These are phyloP conservation scores for Citrus sinensis DNA, from an alignment of 345 rosid species.

Conservation along the genomic window DNA sequence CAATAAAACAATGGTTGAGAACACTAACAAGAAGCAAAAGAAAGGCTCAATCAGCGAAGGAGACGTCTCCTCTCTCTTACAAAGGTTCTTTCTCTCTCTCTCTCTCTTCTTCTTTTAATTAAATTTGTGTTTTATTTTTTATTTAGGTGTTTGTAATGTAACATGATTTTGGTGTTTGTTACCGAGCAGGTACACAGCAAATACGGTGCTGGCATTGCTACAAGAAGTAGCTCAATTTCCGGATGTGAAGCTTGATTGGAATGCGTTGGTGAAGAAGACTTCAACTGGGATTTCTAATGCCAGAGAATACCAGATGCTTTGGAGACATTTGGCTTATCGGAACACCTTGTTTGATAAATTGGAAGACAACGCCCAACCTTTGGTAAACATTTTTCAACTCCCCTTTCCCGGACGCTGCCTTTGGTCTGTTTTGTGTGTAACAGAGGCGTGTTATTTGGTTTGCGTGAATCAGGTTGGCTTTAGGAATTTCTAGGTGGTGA, in stretches of 20 bases:
- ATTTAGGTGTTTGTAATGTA: not conserved
- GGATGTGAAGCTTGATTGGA: constrained; percentile 56
- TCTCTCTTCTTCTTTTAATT: not conserved
- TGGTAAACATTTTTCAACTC: constrained; percentile 34
- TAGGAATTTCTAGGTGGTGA: not conserved
- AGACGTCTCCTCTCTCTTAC: constrained; percentile 60
- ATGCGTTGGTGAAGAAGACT: constrained; percentile 56
- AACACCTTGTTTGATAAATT: constrained; percentile 40
- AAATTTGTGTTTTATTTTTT: not conserved
- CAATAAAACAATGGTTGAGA: constrained; percentile 43
- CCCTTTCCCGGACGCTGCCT: too few relatives aligned
- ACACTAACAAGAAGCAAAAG: constrained; percentile 38
- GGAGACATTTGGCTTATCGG: constrained; percentile 92
- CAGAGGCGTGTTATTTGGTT: too few relatives aligned
- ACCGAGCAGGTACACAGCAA: constrained; percentile 49
- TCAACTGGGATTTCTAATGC: constrained; percentile 67
- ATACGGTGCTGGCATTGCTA: constrained; percentile 48
- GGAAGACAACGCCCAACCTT: constrained; percentile 50
- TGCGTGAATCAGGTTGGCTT: not conserved
- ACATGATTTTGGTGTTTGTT: not conserved
- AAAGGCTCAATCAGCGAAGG: constrained; percentile 58
- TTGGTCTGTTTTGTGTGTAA: not conserved
- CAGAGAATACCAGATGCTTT: constrained; percentile 79
- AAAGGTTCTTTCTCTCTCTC: constrained; percentile 42
- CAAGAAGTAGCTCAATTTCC: constrained; percentile 56